Conservation (phyloP, 805 yeast genomes). For the Candida lessepsii region DNA sequence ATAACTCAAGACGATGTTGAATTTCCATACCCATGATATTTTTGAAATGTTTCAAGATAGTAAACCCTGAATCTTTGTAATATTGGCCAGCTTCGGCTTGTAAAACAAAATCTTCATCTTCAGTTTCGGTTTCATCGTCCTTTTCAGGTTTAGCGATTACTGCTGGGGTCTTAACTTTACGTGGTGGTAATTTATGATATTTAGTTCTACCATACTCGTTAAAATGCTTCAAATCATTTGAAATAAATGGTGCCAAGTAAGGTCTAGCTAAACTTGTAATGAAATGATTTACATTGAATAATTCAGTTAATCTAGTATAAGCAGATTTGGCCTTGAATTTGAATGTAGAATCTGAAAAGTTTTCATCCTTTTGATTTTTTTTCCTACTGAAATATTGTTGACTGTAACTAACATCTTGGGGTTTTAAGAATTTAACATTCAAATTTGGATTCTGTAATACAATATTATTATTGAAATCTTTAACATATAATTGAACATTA, state of each 20-base stretch:
- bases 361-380: slow-evolving; percentile 16
- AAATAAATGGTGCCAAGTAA: slow-evolving; percentile 84
- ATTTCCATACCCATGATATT: slow-evolving; percentile 71
- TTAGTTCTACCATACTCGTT: slow-evolving; percentile 38
- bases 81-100: slow-evolving; percentile 19
- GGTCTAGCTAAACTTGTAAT: slow-evolving; percentile 91
- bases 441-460: slow-evolving; percentile 49
- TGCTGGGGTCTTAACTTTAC: slow-evolving; percentile 4
- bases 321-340: slow-evolving; percentile 49
- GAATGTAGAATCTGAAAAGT: slow-evolving; percentile 17
- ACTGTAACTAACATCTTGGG: slow-evolving; percentile 45
- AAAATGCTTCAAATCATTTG: slow-evolving; percentile 76
- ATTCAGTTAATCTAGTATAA: slow-evolving; percentile 82
- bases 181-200: slow-evolving; percentile 16
- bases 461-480: slow-evolving; percentile 58
- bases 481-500: slow-evolving; percentile 57
- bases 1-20: slow-evolving; percentile 76
- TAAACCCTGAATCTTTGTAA: slow-evolving; percentile 33
- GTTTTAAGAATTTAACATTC: slow-evolving; percentile 42
- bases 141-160: slow-evolving; percentile 11
- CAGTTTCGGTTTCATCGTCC: slow-evolving; percentile 20
- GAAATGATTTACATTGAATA: slow-evolving; percentile 93
- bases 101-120: slow-evolving; percentile 27
- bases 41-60: slow-evolving; percentile 37
- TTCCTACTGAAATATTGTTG: slow-evolving; percentile 37